phyloP scores from a whole-genome alignment of 106 monocot species.

The Amphibolis antarctica region DNA sequence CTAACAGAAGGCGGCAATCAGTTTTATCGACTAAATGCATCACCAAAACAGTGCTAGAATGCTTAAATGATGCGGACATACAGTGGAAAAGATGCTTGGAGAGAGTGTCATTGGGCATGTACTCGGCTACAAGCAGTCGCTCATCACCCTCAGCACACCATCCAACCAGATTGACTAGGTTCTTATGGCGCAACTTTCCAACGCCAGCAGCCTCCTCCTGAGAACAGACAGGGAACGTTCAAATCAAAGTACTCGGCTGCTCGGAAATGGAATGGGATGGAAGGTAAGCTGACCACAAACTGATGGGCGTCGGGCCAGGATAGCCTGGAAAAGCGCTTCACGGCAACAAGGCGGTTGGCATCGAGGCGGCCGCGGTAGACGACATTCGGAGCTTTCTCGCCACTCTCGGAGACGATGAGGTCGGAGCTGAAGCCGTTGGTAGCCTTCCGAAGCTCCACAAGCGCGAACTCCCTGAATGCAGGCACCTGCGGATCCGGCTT shows the following conservation, averaged over 20 bases:
- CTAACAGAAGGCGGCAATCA: conserved; percentile 16
- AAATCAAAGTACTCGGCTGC: too few relatives aligned
- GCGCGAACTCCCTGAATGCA: conserved; percentile 69
- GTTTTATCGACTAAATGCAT: too few relatives aligned
- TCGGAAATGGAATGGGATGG: not conserved
- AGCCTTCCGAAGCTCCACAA: conserved; percentile 76
- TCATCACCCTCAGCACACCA: conserved; percentile 96
- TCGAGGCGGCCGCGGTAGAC: conserved; percentile 78
- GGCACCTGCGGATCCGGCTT: conserved; percentile 32
- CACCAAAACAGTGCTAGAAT: too few relatives aligned
- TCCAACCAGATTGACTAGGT: conserved; percentile 84
- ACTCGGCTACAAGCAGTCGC: conserved; percentile 86
- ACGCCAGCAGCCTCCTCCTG: conserved; percentile 77
- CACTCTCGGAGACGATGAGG: conserved; percentile 91
- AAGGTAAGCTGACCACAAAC: conserved; percentile 51
- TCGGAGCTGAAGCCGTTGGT: conserved; percentile 81
- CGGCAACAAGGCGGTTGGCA: conserved; percentile 55
- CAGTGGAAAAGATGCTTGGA: conserved; percentile 99
- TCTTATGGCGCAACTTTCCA: conserved; percentile 82
- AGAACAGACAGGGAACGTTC: not conserved
- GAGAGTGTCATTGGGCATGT: conserved; percentile 95
- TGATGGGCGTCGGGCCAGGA: conserved; percentile 99
- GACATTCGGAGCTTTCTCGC: conserved; percentile 91
- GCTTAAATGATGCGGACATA: conserved; percentile 15
- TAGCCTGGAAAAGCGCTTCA: conserved; percentile 83